Base-by-base conservation (phyloP, 306 rosid species). In the Senna tora region DNA sequence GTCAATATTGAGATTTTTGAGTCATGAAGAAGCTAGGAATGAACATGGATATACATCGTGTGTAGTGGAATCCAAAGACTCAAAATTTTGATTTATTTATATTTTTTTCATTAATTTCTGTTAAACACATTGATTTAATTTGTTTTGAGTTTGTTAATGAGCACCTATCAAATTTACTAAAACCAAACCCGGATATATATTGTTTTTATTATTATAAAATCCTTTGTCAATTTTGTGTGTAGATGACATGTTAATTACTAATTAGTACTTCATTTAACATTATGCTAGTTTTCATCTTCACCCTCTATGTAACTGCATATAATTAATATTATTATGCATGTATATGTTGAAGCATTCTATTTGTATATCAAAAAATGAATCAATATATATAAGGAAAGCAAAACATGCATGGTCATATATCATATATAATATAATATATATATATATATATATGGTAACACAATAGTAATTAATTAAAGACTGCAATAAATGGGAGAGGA, bases 401-500 rank as follows among this genome's bases (percentile, higher is more conserved):
- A 46, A 66, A 50, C 45, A 54, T 53, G 38, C 38, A 33, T 36
- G 67, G 61, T 11, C 63, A 59, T 10, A n/a, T n/a, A n/a, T n/a
- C n/a, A n/a, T n/a, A n/a, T n/a, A n/a, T n/a, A n/a, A n/a, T n/a
- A n/a, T n/a, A n/a, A n/a, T n/a, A n/a, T n/a, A n/a, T n/a, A n/a
- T n/a, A 41, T 10, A 2, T 1, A 41, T 41, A 41, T 41, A 41
- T 36, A 64, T 38, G 72, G 56, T 16, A 20, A 46, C 30, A 77
- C 73, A 16, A 7, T 36, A 8, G 43, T 39, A 39, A 39, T 39
- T 1, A 39, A 1, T 4, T 9, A 7, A 10, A 41, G 46, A 6
- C 61, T 63, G 76, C 73, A 80, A 45, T 65, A 56, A 75, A 80
- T 71, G 39, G 65, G 55, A 28, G 13, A 57, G 58, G 34, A 39